Evolutionary conservation across 768 basidiomycete species (phyloP), one percentile per base, ranked within the genome.

Genomic region (Agaricus sinodeliciosus): DNA sequence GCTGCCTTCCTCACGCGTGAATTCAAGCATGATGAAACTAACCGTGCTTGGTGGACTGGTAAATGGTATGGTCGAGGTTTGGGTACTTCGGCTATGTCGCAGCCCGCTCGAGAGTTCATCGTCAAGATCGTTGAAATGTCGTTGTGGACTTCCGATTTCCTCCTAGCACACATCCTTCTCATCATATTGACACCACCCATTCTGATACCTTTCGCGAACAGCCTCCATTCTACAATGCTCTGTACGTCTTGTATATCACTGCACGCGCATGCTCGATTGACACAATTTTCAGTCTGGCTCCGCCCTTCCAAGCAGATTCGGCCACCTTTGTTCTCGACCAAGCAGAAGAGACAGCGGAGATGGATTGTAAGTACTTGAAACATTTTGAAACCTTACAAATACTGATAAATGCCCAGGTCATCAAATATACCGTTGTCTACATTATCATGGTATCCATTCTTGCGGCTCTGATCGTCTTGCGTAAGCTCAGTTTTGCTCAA

Each of bases 71-170:
- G 94, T 43, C 80, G 93, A 54, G 90, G 92, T 26, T 76, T 99
- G 16, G 95, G 95, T 12, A 79, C 78, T n/a, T 87, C 90, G 31
- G 92, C 90, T 35, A 84, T 95, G 65, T 94, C 92, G 27, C 96
- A 98, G 66, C 94, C 94, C 28, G 93, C 91, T 52, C 86, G 96
- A 65, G 96, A 98, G 76, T 96, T 89, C 64, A 81, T 98, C 52
- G 94, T 98, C 72, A 99, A 98, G 78, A 90, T 95, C 54, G 91
- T 98, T 58, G 95, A 98, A 71, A 90, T 98, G 86, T 90, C 90
- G 22, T 72, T 98, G 13, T 98, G 95, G 89, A 87, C 86, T 43
- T 94, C 92, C 6, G 96, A 98, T 72, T 96, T 97, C 75, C 70
- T 97, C 39, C 75, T 92, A 45, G 87, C 76, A 4, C 90, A 92